Evolutionary conservation across 768 basidiomycete genomes (phyloP).

Genomic region (Suillus plorans): DNA sequence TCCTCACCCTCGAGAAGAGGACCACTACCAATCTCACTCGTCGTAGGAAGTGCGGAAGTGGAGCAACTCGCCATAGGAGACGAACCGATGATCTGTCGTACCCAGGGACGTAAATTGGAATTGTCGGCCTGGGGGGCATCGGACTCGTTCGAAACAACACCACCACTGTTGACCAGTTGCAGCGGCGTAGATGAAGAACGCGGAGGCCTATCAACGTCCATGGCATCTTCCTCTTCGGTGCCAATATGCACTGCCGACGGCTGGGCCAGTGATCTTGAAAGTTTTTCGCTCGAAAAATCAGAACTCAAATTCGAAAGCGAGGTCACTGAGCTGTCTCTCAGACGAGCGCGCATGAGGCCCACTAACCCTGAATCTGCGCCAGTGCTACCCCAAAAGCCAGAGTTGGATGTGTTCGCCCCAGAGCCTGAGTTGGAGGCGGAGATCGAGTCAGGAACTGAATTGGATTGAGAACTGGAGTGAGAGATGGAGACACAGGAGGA

Average conservation of each 20-base stretch:
- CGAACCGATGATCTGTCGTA: constrained; percentile 10
- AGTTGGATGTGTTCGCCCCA: constrained; percentile 22
- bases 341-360: constrained; percentile 20
- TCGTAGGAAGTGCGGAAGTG: constrained; percentile 14
- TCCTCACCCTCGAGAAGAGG: constrained; percentile 8
- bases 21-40: not conserved
- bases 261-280: constrained; percentile 8
- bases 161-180: constrained; percentile 6
- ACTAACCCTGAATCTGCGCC: constrained; percentile 6
- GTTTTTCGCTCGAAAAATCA: constrained; percentile 15
- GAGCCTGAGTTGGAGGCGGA: constrained; percentile 21
- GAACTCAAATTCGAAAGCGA: constrained; percentile 26
- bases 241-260: constrained; percentile 10
- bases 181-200: constrained; percentile 21
- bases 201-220: constrained; percentile 26
- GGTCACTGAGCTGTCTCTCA: constrained; percentile 28
- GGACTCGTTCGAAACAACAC: not conserved
- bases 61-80: constrained; percentile 22
- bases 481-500: constrained; percentile 16
- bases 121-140: not conserved
- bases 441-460: constrained; percentile 22
- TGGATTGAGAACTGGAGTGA: constrained; percentile 10
- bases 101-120: not conserved
- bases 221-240: constrained; percentile 14
- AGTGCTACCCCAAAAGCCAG: constrained; percentile 21